Base-by-base conservation (phyloP, 139 green algal genomes). In the Deuterostichococcus epilithicus region DNA sequence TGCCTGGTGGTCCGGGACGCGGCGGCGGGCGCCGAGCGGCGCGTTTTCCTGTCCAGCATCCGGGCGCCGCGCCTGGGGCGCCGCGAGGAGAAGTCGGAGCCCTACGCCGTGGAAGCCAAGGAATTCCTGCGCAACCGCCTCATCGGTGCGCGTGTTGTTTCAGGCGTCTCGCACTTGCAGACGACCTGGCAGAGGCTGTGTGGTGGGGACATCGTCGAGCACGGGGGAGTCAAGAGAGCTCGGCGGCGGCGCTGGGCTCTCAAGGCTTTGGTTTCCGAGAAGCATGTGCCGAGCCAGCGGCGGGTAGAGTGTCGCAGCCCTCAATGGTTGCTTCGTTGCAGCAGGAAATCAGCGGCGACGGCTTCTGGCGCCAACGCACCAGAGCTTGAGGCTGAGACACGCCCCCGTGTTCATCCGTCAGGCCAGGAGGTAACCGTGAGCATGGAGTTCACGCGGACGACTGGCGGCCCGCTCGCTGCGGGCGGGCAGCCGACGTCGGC, bases 371-470 rank as follows among this genome's bases (percentile, higher is more conserved):
- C n/a, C n/a, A n/a, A n/a, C n/a, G n/a, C n/a, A n/a, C n/a, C n/a
- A n/a, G n/a, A n/a, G n/a, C n/a, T n/a, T n/a, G n/a, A n/a, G n/a
- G n/a, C n/a, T n/a, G n/a, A 60, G 15, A 60, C 30, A 18, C 63
- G 30, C 26, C 30, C 5, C 25, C 32, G 22, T 47, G 22, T 6
- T 25, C 5, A 23, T 45, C 8, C 34, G 66, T 37, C 70, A 81
- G 92, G 90, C 39, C 83, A 85, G 37, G 82, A 94, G 80, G 93
- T 97, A 34, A 76, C 78, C 0, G 93, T 98, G 1, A 89, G 83
- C 73, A 94, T 97, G 89, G 95, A 98, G 83, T 98, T 98, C 90
- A 96, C 78, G 1, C 88, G 94, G 58, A 68, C 45, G 8, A 52
- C 39, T 6, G 47, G 73, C 3, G 72, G 67, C 44, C 44, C 66